Percentiles rank a stretch among this genome's conserved stretches.
These are phyloP conservation scores for Fusarium torreyae DNA, from an alignment of 2,329 filamentous ascomycete species.

Conservation along the genomic window DNA sequence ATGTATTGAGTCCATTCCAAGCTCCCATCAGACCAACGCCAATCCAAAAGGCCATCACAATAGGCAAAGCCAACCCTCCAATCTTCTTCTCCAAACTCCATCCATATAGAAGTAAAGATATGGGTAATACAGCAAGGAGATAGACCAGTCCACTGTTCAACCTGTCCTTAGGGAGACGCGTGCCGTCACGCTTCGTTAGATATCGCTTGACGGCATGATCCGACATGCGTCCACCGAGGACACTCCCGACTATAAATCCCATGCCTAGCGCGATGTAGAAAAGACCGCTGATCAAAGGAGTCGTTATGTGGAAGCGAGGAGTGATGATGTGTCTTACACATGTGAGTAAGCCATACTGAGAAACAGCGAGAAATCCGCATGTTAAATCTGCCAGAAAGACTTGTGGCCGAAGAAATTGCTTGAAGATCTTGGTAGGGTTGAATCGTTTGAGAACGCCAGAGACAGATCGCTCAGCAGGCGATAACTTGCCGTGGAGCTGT, in stretches of 20 bases:
- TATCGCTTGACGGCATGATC: neutral
- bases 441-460: neutral
- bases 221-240: neutral
- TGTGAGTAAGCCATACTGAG: neutral
- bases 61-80: neutral
- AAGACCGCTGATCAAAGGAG: neutral
- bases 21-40: constrained; percentile 27
- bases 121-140: neutral
- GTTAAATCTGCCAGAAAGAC: neutral
- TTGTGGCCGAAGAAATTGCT: neutral
- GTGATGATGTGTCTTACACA: neutral
- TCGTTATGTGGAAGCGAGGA: neutral
- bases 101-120: neutral
- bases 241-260: neutral
- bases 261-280: neutral
- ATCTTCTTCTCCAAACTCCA: neutral
- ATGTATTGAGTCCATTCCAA: constrained; percentile 24
- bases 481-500: neutral
- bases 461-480: neutral
- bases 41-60: constrained; percentile 23
- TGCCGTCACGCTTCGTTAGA: neutral
- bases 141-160: neutral
- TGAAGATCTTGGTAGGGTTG: neutral
- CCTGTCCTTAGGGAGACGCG: neutral
- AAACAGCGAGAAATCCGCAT: neutral